Evolutionary conservation across 108 stramenopile species (phyloP).

Genomic region (Fistulifera pelliculosa): DNA sequence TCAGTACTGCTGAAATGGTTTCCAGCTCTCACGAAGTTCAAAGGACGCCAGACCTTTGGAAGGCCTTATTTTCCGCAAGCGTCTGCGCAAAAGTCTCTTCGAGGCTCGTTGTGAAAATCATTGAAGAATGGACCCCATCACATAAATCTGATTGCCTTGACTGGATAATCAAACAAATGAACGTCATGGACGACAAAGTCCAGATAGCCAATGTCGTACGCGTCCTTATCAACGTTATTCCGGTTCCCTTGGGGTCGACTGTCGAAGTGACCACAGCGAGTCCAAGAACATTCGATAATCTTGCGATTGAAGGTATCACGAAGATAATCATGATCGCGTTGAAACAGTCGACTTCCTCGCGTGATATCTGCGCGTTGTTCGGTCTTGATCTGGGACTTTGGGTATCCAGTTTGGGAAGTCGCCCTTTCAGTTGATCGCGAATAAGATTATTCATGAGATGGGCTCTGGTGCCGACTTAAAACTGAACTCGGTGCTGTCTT

Average conservation of each 20-base stretch:
- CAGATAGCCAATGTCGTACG: no score
- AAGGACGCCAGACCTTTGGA: slow-evolving; percentile 35
- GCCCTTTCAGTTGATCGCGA: slow-evolving; percentile 9
- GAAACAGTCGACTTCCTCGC: no score
- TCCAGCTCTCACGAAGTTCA: slow-evolving; percentile 27
- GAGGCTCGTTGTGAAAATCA: slow-evolving; percentile 22
- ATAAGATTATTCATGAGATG: slow-evolving; percentile 4
- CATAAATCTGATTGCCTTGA: slow-evolving; percentile 29
- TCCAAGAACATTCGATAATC: no score
- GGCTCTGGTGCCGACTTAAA: neutral
- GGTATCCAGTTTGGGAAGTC: neutral
- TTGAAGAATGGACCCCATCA: slow-evolving; percentile 24
- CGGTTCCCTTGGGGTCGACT: no score
- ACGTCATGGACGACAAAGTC: slow-evolving; percentile 15
- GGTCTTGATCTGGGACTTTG: no score
- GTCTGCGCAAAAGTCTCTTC: no score
- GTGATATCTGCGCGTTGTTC: no score
- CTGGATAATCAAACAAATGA: slow-evolving; percentile 15
- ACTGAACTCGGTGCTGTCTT: slow-evolving; percentile 2
- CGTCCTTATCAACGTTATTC: no score
- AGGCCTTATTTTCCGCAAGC: slow-evolving; percentile 17
- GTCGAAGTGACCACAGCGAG: no score
- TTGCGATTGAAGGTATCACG: no score
- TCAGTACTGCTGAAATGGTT: slow-evolving; percentile 38
- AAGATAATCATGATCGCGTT: no score